Conservation (phyloP, 2,329 filamentous ascomycete species). For the Akanthomyces dipterigenus region DNA sequence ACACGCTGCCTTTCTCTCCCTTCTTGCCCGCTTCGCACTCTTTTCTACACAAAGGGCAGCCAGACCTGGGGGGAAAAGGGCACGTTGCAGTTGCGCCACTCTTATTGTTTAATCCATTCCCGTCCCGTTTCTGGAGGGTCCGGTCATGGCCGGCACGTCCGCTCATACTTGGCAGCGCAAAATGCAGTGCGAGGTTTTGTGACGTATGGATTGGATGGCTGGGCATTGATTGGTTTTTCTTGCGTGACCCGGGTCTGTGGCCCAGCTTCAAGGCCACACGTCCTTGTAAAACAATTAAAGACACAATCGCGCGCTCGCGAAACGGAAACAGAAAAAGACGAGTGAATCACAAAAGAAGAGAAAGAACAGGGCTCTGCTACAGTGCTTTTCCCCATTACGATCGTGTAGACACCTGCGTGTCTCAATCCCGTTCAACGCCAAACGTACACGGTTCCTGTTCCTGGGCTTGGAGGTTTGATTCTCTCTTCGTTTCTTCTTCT, state of each 20-base stretch:
- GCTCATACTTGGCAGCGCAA: not conserved
- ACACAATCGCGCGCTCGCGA: not conserved
- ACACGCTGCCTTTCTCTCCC: not conserved
- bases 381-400: not conserved
- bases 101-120: not conserved
- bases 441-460: not conserved
- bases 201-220: not conserved
- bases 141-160: not conserved
- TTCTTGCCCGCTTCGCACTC: not conserved
- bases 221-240: not conserved
- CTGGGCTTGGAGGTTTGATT: not conserved
- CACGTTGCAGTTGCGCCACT: not conserved
- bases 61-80: no score
- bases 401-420: not conserved
- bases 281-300: not conserved
- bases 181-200: not conserved
- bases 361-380: not conserved
- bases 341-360: not conserved
- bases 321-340: not conserved
- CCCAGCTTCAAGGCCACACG: not conserved
- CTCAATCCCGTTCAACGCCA: not conserved
- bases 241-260: not conserved
- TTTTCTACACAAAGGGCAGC: no score
- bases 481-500: not conserved
- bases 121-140: not conserved